Conservation (phyloP, 2,329 filamentous ascomycete genomes). For the Aotearoamyces nothofagi region DNA sequence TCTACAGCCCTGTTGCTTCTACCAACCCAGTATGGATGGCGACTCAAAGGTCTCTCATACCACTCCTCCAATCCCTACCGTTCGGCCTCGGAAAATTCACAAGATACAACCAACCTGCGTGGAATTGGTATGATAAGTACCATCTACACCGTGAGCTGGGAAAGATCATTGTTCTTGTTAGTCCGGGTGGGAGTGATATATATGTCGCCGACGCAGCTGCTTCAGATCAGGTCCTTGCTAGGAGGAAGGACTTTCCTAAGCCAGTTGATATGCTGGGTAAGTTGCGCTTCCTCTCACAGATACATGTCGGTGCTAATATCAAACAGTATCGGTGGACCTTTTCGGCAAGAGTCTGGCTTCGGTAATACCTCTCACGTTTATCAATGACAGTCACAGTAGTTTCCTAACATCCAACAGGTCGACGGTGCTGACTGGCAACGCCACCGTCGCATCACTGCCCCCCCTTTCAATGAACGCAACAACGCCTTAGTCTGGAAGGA, state of each 20-base stretch:
- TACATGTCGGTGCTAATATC: background rate
- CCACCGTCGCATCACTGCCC: slow-evolving; percentile 57
- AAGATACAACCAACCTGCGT: slow-evolving; percentile 1
- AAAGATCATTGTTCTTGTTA: slow-evolving; percentile 4
- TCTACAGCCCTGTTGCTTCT: background rate
- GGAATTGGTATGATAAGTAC: slow-evolving; percentile 3
- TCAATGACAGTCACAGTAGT: background rate
- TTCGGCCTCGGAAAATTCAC: slow-evolving; percentile 2
- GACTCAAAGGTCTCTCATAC: too few relatives aligned
- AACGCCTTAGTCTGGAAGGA: slow-evolving; percentile 51
- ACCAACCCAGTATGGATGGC: background rate
- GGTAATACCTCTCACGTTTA: background rate
- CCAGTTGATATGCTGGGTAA: slow-evolving; percentile 14
- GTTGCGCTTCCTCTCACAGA: background rate
- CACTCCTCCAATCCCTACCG: background rate
- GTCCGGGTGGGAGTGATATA: slow-evolving; percentile 2
- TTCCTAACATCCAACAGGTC: slow-evolving; percentile 19
- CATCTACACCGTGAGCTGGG: slow-evolving; percentile 2
- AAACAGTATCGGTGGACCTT: background rate
- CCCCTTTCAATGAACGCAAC: slow-evolving; percentile 65
- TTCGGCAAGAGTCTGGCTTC: background rate
- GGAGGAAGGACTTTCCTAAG: slow-evolving; percentile 2
- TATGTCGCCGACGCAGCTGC: slow-evolving; percentile 5
- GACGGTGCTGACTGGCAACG: slow-evolving; percentile 56
- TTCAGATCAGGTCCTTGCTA: slow-evolving; percentile 1